phyloP scores from a whole-genome alignment of 805 yeast species.

The Cyberlindnera xylosilytica region DNA sequence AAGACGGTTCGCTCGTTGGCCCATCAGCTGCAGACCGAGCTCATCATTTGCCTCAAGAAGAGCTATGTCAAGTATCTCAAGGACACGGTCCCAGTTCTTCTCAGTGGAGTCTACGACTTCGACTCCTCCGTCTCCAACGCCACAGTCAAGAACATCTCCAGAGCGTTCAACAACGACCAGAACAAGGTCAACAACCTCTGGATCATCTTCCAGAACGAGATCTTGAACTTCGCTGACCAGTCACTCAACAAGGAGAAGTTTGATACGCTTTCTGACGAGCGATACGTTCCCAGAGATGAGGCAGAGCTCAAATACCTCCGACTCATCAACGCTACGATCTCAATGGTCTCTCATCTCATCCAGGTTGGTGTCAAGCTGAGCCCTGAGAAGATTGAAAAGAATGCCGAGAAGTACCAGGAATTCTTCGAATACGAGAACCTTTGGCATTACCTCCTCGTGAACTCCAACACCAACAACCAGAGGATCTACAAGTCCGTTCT shows the following conservation, averaged over 20 bases:
- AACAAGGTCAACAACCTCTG: slow-evolving; percentile 57
- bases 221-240: slow-evolving; percentile 52
- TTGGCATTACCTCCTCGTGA: slow-evolving; percentile 40
- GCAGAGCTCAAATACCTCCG: slow-evolving; percentile 61
- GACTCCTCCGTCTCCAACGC: slow-evolving; percentile 59
- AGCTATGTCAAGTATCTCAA: slow-evolving; percentile 61
- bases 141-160: slow-evolving; percentile 43
- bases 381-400: slow-evolving; percentile 23
- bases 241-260: slow-evolving; percentile 54
- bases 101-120: slow-evolving; percentile 67
- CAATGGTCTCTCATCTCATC: slow-evolving; percentile 39
- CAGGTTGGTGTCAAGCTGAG: slow-evolving; percentile 21
- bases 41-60: slow-evolving; percentile 51
- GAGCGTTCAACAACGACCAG: slow-evolving; percentile 55
- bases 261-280: slow-evolving; percentile 69
- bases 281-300: slow-evolving; percentile 66
- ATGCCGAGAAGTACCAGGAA: slow-evolving; percentile 23
- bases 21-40: slow-evolving; percentile 61
- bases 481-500: slow-evolving; percentile 41
- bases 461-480: slow-evolving; percentile 34
- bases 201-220: slow-evolving; percentile 52
- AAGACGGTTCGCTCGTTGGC: slow-evolving; percentile 57
- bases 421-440: slow-evolving; percentile 41
- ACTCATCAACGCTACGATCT: slow-evolving; percentile 47
- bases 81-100: slow-evolving; percentile 70